Evolutionary conservation across 345 rosid species (phyloP).

Genomic region (Ricinus communis): DNA sequence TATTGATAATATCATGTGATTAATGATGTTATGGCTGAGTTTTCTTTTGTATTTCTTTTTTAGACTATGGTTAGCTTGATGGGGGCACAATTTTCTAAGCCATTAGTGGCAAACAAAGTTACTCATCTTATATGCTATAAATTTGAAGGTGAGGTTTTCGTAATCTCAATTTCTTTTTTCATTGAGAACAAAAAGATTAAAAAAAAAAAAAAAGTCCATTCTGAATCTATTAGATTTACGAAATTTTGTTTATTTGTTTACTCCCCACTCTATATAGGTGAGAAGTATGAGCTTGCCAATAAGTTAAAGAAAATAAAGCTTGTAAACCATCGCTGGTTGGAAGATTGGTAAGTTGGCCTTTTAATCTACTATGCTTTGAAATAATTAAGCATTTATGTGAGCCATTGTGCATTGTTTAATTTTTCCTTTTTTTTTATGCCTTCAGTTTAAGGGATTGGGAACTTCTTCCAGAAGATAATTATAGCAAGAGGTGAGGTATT

Average conservation of each 20-base stretch:
- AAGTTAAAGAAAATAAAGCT: slow-evolving; percentile 72
- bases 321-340: slow-evolving; percentile 91
- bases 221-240: background rate
- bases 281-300: slow-evolving; percentile 91
- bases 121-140: slow-evolving; percentile 96
- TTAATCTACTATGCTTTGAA: background rate
- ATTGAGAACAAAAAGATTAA: too few species aligned
- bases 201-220: too few species aligned
- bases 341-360: slow-evolving; percentile 61
- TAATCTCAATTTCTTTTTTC: background rate
- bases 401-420: background rate
- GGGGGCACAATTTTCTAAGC: slow-evolving; percentile 93
- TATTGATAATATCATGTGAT: slow-evolving; percentile 6
- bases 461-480: slow-evolving; percentile 75
- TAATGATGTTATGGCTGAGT: slow-evolving; percentile 2
- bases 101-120: slow-evolving; percentile 77
- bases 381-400: background rate
- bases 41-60: slow-evolving; percentile 5
- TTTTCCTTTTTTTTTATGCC: background rate
- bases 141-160: slow-evolving; percentile 74
- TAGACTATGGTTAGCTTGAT: slow-evolving; percentile 91
- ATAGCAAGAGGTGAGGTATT: slow-evolving; percentile 64
- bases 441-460: slow-evolving; percentile 84
- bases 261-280: slow-evolving; percentile 48
- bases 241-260: background rate